These are phyloP conservation scores for Sanghuangporus baumii DNA, from an alignment of 1,284 basidiomycete species.

Conservation along the genomic window DNA sequence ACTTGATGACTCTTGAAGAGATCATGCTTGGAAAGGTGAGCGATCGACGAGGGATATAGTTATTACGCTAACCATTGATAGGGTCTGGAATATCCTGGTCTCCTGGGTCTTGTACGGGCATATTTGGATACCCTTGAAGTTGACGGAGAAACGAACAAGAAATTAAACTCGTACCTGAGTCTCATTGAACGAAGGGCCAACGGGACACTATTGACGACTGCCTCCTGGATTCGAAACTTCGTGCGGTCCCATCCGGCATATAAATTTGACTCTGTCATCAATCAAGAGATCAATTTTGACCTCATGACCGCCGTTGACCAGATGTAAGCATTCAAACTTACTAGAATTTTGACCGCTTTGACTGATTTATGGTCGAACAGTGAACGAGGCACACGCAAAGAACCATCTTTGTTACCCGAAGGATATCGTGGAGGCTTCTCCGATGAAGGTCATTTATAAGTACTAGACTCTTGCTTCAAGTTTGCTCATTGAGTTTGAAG, in stretches of 20 bases:
- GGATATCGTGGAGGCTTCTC: slow-evolving; percentile 45
- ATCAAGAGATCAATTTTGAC: slow-evolving; percentile 91
- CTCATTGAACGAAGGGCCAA: slow-evolving; percentile 76
- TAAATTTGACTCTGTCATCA: slow-evolving; percentile 87
- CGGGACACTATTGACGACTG: slow-evolving; percentile 83
- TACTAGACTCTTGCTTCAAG: background rate
- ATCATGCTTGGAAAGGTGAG: slow-evolving; percentile 88
- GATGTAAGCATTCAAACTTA: slow-evolving; percentile 53
- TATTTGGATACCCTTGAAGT: slow-evolving; percentile 90
- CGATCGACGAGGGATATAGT: background rate
- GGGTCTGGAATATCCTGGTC: slow-evolving; percentile 73
- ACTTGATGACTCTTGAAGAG: slow-evolving; percentile 89
- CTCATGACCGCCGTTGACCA: slow-evolving; percentile 87
- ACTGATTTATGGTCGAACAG: slow-evolving; percentile 32
- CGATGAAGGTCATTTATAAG: slow-evolving; percentile 14
- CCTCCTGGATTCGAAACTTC: slow-evolving; percentile 91
- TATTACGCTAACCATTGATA: slow-evolving; percentile 24
- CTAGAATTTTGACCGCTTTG: background rate
- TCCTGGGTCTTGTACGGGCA: slow-evolving; percentile 79
- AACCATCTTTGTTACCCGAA: slow-evolving; percentile 57
- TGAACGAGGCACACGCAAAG: slow-evolving; percentile 62
- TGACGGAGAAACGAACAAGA: slow-evolving; percentile 52
- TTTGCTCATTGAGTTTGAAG: slow-evolving; percentile 6
- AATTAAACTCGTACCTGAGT: slow-evolving; percentile 76
- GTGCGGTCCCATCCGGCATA: slow-evolving; percentile 88